A percentile compares a stretch with the other conserved stretches of the same genome.
Conservation (phyloP, 768 basidiomycete genomes). For the Leccinum boreale region DNA sequence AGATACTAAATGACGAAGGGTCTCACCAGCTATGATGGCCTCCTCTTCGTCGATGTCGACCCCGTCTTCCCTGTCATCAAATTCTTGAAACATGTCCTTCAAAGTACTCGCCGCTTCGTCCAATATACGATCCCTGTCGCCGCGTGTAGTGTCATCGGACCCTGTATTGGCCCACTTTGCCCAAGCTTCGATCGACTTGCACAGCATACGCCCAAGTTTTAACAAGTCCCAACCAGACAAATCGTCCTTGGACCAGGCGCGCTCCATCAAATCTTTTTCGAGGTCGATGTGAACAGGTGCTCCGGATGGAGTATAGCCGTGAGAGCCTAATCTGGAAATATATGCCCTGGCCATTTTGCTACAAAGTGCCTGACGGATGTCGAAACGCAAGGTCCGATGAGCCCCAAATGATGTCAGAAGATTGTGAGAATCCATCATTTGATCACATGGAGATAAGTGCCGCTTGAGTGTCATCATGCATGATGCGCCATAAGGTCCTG, state of each 20-base stretch:
- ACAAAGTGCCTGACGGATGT: constrained; percentile 58
- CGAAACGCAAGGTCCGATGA: constrained; percentile 57
- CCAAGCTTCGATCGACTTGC: constrained; percentile 59
- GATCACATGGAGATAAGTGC: constrained; percentile 45
- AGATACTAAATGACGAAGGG: constrained; percentile 53
- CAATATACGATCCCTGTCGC: constrained; percentile 53
- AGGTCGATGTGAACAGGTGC: constrained; percentile 58
- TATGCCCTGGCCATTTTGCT: constrained; percentile 65
- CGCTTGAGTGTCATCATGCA: constrained; percentile 63
- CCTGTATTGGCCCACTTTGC: constrained; percentile 35
- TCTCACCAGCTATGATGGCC: constrained; percentile 59
- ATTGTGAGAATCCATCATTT: constrained; percentile 21
- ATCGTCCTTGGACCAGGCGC: constrained; percentile 71
- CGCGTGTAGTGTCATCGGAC: constrained; percentile 24
- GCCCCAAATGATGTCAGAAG: constrained; percentile 52
- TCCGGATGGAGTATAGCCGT: constrained; percentile 57
- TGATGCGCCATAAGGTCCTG: constrained; percentile 61
- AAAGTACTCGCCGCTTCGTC: constrained; percentile 68
- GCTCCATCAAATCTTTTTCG: constrained; percentile 63
- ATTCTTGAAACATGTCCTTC: constrained; percentile 71
- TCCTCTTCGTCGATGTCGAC: constrained; percentile 63
- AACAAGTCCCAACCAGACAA: constrained; percentile 64
- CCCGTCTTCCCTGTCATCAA: constrained; percentile 62
- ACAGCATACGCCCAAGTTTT: constrained; percentile 51
- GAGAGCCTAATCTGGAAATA: constrained; percentile 51